Evolutionary conservation across 1,284 basidiomycete genomes (phyloP), one percentile per base, ranked within the genome.

Genomic region (Leucoagaricus sp.): DNA sequence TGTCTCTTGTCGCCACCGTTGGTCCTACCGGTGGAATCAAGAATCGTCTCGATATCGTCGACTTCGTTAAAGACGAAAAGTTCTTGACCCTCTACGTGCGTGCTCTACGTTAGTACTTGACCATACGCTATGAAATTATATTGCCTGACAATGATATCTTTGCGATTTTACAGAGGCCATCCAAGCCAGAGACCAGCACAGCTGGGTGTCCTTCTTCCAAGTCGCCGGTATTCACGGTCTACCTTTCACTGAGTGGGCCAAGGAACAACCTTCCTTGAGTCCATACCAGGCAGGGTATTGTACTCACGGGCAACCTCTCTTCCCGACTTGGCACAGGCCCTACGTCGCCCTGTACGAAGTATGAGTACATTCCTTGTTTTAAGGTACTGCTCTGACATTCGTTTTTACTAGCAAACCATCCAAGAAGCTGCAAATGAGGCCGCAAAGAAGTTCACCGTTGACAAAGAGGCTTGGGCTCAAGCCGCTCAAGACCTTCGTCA

Each of bases 291-390:
- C 70, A 9, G 80, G 79, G 1, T 82, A 82, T 61, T 82, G 80
- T 58, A 75, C 72, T 23, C 81, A 82, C 61, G 77, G 76, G 10
- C 73, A 71, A 3, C 71, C 77, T n/a, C 64, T 81, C n/a, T 83
- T 83, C 70, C 80, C 81, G 2, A 79, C 78, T 8, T 83, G 77
- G 76, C 81, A 82, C 61, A 69, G 81, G 48, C 76, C 79, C 1
- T 82, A 82, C 58, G 64, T 81, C 17, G 63, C 72, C 7, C 63
- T 82, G 0, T 75, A 72, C 50, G 81, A 83, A 72, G 81, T 81
- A 57, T 13, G 69, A 19, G 12, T 26, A 49, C 23, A 4, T 13
- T n/a, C 15, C 6, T 38, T 4, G 15, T 33, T 15, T 38, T 6
- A 10, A 15, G 36, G 6, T 6, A 38, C 17, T 19, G 12, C 3